Conservation (phyloP, 2,329 filamentous ascomycete genomes). For the Aspergillus nomiae region DNA sequence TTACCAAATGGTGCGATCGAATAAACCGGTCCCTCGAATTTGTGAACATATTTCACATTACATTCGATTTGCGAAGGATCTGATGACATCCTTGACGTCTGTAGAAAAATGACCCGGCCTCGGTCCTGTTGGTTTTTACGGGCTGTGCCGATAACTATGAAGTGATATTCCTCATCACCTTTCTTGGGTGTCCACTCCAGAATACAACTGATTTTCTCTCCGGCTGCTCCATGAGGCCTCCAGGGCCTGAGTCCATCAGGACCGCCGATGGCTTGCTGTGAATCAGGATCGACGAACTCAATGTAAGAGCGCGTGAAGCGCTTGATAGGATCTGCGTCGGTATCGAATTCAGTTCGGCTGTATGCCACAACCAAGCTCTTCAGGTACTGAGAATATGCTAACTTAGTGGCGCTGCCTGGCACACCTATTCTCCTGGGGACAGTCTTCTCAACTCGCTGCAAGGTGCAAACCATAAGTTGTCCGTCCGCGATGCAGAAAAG, state of each 20-base stretch:
- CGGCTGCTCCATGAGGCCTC: conserved; percentile 35
- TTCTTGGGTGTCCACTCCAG: conserved; percentile 43
- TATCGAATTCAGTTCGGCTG: conserved; percentile 29
- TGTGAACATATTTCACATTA: conserved; percentile 39
- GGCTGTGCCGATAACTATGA: conserved; percentile 44
- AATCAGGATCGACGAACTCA: conserved; percentile 43
- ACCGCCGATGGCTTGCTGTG: conserved; percentile 24
- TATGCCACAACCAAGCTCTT: conserved; percentile 55
- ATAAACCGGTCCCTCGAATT: conserved; percentile 48
- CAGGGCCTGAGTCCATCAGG: conserved; percentile 19
- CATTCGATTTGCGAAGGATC: conserved; percentile 34
- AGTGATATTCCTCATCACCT: conserved; percentile 40
- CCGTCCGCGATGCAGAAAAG: conserved; percentile 52
- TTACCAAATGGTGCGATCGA: conserved; percentile 56
- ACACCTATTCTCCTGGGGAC: conserved; percentile 44
- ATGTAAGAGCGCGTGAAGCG: conserved; percentile 37
- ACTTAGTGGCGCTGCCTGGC: conserved; percentile 44
- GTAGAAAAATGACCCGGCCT: conserved; percentile 43
- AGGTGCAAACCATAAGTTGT: conserved; percentile 50
- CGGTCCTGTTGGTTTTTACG: conserved; percentile 30
- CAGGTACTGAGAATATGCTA: conserved; percentile 50
- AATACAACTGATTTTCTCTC: conserved; percentile 45
- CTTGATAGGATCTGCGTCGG: conserved; percentile 30
- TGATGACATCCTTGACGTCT: conserved; percentile 31
- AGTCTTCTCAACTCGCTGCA: conserved; percentile 45